These are phyloP conservation scores for Posidonia oceanica DNA, from an alignment of 116 monocot genomes.

Conservation along the genomic window DNA sequence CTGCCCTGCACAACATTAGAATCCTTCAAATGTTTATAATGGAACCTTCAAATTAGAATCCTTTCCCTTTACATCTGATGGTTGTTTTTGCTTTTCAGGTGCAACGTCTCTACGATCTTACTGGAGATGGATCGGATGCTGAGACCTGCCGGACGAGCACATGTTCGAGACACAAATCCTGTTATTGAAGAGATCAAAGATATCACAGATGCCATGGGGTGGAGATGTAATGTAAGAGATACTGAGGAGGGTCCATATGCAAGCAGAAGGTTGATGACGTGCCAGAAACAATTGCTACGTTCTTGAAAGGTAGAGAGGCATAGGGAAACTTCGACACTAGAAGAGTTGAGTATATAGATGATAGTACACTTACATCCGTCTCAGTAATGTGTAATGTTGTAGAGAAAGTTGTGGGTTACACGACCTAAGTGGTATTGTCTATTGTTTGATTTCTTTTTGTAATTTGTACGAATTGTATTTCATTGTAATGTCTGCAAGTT, in stretches of 20 bases:
- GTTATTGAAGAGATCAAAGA: constrained; percentile 37
- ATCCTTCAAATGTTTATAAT: neutral
- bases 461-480: no score
- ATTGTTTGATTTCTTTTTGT: no score
- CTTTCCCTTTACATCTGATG: neutral
- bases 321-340: no score
- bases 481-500: no score
- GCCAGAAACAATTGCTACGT: constrained; percentile 34
- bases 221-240: constrained; percentile 33
- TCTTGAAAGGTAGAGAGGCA: neutral
- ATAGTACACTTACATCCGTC: neutral
- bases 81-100: constrained; percentile 25
- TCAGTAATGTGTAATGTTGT: no score
- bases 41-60: neutral
- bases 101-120: constrained; percentile 50
- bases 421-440: no score
- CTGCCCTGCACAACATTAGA: neutral
- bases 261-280: constrained; percentile 40
- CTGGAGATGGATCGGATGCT: constrained; percentile 86
- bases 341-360: neutral
- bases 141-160: constrained; percentile 59
- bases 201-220: constrained; percentile 54
- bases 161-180: constrained; percentile 35
- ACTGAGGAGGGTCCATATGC: constrained; percentile 72
- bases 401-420: no score